A percentile compares a stretch with the other conserved stretches of the same genome.
These are phyloP conservation scores for Aspergillus bridgeri DNA, from an alignment of 495 filamentous ascomycete genomes.

Conservation along the genomic window DNA sequence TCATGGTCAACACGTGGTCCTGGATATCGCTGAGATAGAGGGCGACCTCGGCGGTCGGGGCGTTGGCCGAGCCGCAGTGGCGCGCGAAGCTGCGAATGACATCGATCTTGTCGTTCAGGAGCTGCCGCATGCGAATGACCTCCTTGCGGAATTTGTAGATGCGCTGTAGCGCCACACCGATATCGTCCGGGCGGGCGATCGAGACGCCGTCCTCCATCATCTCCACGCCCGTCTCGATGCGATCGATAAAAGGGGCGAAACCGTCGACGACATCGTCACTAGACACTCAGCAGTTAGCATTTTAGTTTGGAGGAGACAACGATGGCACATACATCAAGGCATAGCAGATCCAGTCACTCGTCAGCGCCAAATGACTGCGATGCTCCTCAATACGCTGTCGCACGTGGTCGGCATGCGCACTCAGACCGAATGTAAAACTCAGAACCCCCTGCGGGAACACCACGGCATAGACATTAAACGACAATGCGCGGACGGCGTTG, in stretches of 20 bases:
- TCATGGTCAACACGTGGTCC: conserved; percentile 96
- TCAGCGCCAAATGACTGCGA: conserved; percentile 79
- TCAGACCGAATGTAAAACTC: conserved; percentile 79
- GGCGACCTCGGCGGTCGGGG: conserved; percentile 80
- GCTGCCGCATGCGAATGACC: conserved; percentile 78
- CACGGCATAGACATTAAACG: conserved; percentile 84
- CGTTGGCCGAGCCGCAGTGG: conserved; percentile 81
- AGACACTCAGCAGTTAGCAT: not conserved
- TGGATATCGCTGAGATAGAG: conserved; percentile 91
- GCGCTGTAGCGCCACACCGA: conserved; percentile 68
- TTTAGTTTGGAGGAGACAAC: conserved; percentile 5
- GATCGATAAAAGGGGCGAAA: conserved; percentile 77
- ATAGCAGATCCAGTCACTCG: conserved; percentile 95
- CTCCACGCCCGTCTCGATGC: conserved; percentile 76
- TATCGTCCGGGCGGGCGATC: conserved; percentile 77
- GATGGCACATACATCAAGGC: conserved; percentile 71
- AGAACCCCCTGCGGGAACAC: conserved; percentile 87
- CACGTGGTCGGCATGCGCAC: conserved; percentile 73
- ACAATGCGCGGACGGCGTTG: conserved; percentile 65
- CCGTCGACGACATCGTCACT: conserved; percentile 92
- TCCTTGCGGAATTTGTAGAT: conserved; percentile 87
- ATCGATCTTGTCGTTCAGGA: conserved; percentile 88
- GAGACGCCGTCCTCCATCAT: conserved; percentile 86
- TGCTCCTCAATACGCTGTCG: conserved; percentile 79
- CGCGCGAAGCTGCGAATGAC: conserved; percentile 92